Base-by-base conservation (phyloP, 2,329 filamentous ascomycete species). In the Leptosphaerulina australis region DNA sequence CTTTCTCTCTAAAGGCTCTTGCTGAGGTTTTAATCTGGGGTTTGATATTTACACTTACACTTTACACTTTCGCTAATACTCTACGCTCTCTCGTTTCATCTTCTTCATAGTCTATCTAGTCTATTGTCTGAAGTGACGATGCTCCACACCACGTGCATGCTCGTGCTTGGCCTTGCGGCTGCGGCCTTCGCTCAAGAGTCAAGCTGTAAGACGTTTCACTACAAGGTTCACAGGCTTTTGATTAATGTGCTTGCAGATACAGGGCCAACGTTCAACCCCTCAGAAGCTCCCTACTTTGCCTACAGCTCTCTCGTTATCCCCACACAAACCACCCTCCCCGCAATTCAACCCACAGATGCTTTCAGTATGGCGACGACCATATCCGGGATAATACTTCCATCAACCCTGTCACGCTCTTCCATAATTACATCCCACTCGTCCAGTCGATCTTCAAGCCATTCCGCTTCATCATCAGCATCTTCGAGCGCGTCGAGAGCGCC, bases 211-310 rank as follows among this genome's bases (percentile, higher is more conserved):
- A 14, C 28, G 12, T 3, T 36, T 36, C 26, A 7, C 18, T 28
- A 15, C 26, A n/a, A 22, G 36, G 21, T 25, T 25, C 10, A 17
- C 7, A 22, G 8, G 12, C 15, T 8, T 12, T 26, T 4, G 14
- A 7, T 14, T 43, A 15, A 43, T 18, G 10, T 14, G 7, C n/a
- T 12, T 10, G 20, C 12, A 65, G 62, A 59, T 30, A 56, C 53
- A 14, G 58, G 56, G 28, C 59, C 63, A 2, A 25, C 50, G 18
- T 62, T 63, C 49, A 44, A 66, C 31, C 60, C 59, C 25, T 51
- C 54, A 11, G 49, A 57, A 12, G 60, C 58, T 2, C 55, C 58
- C 17, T 50, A 50, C 55, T 66, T 64, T 39, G 63, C 44, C 14
- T 47, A 44, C 26, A 56, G 45, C 34, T 45, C 43, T 5, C 46